A percentile compares a stretch with the other conserved stretches of the same genome.
Conservation (phyloP, 139 green algal genomes). For the Micractinium conductrix region DNA sequence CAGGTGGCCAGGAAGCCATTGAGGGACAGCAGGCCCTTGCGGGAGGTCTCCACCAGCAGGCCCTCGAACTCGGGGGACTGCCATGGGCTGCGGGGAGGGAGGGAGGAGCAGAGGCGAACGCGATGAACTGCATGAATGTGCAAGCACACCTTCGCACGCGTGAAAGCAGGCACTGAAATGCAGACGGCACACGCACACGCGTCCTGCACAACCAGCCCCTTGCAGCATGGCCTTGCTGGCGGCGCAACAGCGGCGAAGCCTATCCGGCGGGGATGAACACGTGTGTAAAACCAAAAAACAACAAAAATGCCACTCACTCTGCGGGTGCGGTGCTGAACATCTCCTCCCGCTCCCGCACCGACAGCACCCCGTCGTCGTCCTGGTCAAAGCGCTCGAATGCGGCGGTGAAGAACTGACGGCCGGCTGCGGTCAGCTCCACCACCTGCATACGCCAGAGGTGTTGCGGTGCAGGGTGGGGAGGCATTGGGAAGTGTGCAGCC, state of each 20-base stretch:
- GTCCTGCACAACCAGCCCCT: no score
- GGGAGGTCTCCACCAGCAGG: slow-evolving; percentile 55
- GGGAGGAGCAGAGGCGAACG: not conserved
- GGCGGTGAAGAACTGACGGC: slow-evolving; percentile 61
- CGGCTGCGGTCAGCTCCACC: slow-evolving; percentile 66
- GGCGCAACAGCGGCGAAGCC: no score
- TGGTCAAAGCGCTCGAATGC: slow-evolving; percentile 64
- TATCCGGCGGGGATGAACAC: no score
- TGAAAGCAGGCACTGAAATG: no score
- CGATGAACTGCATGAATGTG: no score
- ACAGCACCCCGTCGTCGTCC: slow-evolving; percentile 64
- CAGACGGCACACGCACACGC: no score
- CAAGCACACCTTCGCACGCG: no score
- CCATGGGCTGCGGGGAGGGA: slow-evolving; percentile 41
- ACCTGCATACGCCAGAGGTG: slow-evolving; percentile 45
- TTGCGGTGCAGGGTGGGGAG: not conserved
- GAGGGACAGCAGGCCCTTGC: slow-evolving; percentile 50
- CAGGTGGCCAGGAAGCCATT: slow-evolving; percentile 69
- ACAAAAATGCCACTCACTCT: not conserved
- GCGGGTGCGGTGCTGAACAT: slow-evolving; percentile 68
- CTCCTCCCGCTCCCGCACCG: slow-evolving; percentile 49
- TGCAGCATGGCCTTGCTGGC: no score
- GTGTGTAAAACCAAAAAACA: not conserved
- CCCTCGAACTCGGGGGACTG: slow-evolving; percentile 22
- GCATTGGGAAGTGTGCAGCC: not conserved